phyloP scores from a whole-genome alignment of 805 yeast genomes.

The Yamadazyma nakazawae region DNA sequence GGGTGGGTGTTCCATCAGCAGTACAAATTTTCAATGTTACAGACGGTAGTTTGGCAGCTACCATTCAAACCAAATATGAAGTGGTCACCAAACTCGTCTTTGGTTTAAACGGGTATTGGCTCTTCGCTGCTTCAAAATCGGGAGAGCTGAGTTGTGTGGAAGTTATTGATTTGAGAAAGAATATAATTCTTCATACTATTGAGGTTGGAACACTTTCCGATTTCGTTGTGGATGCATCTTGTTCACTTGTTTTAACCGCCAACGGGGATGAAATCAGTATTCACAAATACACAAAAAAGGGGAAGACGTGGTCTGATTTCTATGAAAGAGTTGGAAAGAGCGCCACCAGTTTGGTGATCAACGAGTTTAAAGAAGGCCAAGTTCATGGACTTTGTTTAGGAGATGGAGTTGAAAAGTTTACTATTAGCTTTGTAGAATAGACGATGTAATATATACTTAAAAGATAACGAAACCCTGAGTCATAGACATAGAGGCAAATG shows the following conservation, averaged over 20 bases:
- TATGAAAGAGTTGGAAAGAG: background rate
- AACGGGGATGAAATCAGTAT: slow-evolving; percentile 20
- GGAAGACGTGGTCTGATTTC: slow-evolving; percentile 5
- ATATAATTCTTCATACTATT: slow-evolving; percentile 23
- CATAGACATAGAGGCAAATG: too few species aligned
- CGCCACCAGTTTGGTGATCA: background rate
- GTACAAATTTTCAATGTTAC: slow-evolving; percentile 41
- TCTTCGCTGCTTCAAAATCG: slow-evolving; percentile 33
- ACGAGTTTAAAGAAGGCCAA: background rate
- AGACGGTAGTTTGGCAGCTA: slow-evolving; percentile 33
- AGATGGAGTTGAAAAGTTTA: background rate
- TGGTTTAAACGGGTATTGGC: slow-evolving; percentile 66
- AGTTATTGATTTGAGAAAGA: slow-evolving; percentile 51
- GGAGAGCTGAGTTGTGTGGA: slow-evolving; percentile 24
- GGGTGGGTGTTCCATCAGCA: slow-evolving; percentile 33
- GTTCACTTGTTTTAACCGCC: slow-evolving; percentile 26
- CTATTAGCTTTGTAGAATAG: background rate
- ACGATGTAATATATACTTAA: background rate
- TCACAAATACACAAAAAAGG: slow-evolving; percentile 37
- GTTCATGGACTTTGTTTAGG: slow-evolving; percentile 2
- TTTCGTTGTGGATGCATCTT: slow-evolving; percentile 35
- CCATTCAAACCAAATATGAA: slow-evolving; percentile 22
- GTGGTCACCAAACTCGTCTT: slow-evolving; percentile 40
- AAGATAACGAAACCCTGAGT: background rate
- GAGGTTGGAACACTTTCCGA: slow-evolving; percentile 19